phyloP scores from a whole-genome alignment of 768 basidiomycete species.

The Daedaleopsis nitida region DNA sequence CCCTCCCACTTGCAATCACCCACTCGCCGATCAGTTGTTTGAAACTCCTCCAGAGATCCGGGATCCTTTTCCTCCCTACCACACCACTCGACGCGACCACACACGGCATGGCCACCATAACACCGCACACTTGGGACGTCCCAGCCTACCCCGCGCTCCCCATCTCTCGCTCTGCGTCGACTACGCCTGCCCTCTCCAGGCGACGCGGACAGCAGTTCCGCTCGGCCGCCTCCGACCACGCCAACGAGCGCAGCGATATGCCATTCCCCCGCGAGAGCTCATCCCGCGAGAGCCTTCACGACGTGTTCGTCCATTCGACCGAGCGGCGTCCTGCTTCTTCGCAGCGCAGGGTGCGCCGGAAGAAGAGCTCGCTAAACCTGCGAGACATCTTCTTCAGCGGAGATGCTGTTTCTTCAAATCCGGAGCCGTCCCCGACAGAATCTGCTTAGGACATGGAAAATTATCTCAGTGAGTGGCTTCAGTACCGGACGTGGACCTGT shows the following conservation, averaged over 20 bases:
- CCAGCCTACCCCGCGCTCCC: background rate
- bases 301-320: background rate
- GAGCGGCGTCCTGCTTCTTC: background rate
- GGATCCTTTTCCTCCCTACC: background rate
- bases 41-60: no score
- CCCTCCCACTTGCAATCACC: no score
- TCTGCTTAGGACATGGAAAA: background rate
- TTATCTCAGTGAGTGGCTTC: background rate
- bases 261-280: background rate
- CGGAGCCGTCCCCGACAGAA: background rate
- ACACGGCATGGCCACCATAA: background rate
- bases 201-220: background rate
- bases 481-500: no score
- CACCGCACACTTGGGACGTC: background rate
- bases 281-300: background rate
- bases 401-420: background rate
- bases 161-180: background rate
- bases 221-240: background rate
- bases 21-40: no score
- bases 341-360: conserved; percentile 26
- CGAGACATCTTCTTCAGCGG: conserved; percentile 26
- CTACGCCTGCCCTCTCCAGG: background rate
- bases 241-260: background rate
- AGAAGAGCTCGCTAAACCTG: conserved; percentile 30
- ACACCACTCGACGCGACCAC: background rate